Evolutionary conservation across 1,284 basidiomycete species (phyloP), one percentile per base, ranked within the genome.

Genomic region (Leccinum angustisporum): DNA sequence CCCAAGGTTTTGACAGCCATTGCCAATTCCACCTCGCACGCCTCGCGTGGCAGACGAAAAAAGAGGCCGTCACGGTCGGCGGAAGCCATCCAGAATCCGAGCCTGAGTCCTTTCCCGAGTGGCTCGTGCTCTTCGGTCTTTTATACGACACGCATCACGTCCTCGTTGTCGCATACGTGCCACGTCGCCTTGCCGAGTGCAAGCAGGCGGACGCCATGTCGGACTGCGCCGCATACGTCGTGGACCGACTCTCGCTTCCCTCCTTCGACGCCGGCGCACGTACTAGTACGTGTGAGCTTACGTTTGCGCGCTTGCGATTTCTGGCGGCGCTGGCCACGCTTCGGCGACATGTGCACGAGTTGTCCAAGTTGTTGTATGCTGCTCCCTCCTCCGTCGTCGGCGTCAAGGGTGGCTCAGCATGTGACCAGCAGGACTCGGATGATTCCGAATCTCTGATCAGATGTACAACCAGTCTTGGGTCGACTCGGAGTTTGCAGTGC

Each of bases 61-160:
- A 31, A 46, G 36, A 18, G 13, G 5, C 27, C 27, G 27, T 27
- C 27, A 27, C 30, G 8, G 1, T 30, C 30, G 30, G 30, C 30
- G 48, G n/a, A 25, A 4, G 48, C 13, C 43, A 38, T 48, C 14
- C 54, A 2, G 21, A 36, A 56, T 16, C 56, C 46, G 21, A 34
- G 55, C n/a, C n/a, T n/a, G n/a, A n/a, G n/a, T 16, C 57, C 40
- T 64, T 71, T 57, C 70, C 70, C n/a, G 71, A 75, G 50, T 72
- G 70, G 72, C 40, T 72, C 31, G 55, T 74, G 1, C 53, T 72
- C 8, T 72, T 73, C 40, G 68, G 70, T 18, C 66, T 73, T 54
- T 4, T 63, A 21, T 73, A 64, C 16, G 68, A 69, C 31, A n/a
- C 43, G 0, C 61, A 58, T 57, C 63, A 43, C 27, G 31, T 71